phyloP scores from a whole-genome alignment of 208 protist genomes.

The Acanthamoeba triangularis region DNA sequence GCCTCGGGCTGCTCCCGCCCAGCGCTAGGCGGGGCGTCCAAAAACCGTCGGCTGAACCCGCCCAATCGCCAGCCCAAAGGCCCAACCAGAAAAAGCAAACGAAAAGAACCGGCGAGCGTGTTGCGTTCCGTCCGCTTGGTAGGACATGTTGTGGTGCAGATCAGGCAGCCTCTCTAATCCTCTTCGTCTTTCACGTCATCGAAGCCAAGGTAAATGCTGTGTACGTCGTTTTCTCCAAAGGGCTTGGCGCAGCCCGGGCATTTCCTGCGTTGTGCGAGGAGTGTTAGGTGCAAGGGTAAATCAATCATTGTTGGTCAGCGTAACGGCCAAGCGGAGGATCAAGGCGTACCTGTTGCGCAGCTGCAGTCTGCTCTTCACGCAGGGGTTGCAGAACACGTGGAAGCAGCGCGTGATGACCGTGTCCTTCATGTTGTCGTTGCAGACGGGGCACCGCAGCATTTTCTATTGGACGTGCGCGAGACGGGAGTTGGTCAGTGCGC shows the following conservation, averaged over 20 bases:
- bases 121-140: too few species aligned
- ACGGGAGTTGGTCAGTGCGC: not conserved
- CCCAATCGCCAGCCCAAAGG: not conserved
- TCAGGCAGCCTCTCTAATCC: not conserved
- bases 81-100: not conserved
- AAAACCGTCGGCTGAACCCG: not conserved
- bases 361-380: conserved; percentile 61
- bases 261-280: not conserved
- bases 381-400: conserved; percentile 74
- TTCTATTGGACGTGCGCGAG: not conserved
- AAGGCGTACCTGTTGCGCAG: conserved; percentile 53
- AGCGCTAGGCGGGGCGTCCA: not conserved
- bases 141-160: too few species aligned
- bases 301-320: too few species aligned
- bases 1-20: not conserved
- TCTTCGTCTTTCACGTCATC: conserved; percentile 18
- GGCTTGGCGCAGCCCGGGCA: conserved; percentile 71
- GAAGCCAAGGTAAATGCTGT: conserved; percentile 77
- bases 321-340: too few species aligned
- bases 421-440: conserved; percentile 74
- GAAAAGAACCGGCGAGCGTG: too few species aligned
- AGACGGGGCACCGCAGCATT: conserved; percentile 70
- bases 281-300: not conserved
- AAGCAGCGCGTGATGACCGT: conserved; percentile 76
- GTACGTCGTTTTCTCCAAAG: conserved; percentile 71